These are phyloP conservation scores for Pseudocercospora musae DNA, from an alignment of 2,329 filamentous ascomycete species.

Conservation along the genomic window DNA sequence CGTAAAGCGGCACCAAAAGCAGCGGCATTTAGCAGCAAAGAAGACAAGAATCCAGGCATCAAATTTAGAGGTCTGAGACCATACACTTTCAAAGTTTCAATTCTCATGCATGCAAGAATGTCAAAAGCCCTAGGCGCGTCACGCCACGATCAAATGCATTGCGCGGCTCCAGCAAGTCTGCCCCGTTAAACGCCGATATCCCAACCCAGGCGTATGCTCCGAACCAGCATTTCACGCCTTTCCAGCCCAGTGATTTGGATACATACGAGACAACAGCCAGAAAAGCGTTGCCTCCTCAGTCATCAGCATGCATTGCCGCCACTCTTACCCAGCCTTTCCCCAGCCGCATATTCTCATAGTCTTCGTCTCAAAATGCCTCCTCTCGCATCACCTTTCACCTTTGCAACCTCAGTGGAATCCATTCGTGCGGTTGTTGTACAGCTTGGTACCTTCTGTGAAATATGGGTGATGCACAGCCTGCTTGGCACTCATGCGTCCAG, in stretches of 20 bases:
- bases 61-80: background rate
- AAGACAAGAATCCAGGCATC: background rate
- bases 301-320: background rate
- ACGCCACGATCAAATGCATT: background rate
- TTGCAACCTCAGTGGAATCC: constrained; percentile 2
- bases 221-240: constrained; percentile 1
- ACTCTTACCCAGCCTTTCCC: background rate
- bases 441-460: constrained; percentile 68
- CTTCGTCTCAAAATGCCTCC: background rate
- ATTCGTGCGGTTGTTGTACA: constrained; percentile 3
- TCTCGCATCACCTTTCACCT: background rate
- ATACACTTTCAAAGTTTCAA: background rate
- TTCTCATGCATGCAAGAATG: background rate
- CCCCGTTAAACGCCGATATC: constrained; percentile 6
- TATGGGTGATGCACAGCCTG: constrained; percentile 87
- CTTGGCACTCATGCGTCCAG: constrained; percentile 82
- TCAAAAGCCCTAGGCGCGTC: background rate
- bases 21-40: constrained; percentile 1
- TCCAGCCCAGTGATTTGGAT: background rate
- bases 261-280: constrained; percentile 4
- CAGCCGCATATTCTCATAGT: constrained; percentile 6
- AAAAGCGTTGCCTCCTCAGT: constrained; percentile 3
- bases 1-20: background rate
- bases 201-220: background rate
- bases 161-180: background rate